Base-by-base conservation (phyloP, 1,284 basidiomycete species). In the Inonotus hispidus region DNA sequence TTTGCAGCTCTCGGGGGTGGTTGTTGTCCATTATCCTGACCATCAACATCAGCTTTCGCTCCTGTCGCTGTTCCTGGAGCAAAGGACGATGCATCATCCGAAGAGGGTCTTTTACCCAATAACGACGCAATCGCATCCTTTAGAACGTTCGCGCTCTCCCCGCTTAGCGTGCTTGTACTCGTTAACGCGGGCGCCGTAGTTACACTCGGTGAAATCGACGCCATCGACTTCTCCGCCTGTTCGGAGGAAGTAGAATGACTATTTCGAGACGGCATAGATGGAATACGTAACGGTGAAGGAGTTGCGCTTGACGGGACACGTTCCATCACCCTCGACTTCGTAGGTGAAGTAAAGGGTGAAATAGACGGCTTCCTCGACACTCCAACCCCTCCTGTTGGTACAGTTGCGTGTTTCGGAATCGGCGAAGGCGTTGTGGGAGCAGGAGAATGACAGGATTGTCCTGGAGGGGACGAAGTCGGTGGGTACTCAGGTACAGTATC, bases 41-140 rank as follows among this genome's bases (percentile, higher is more conserved):
- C 19, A 21, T 54, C 14, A 37, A n/a, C 23, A 10, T 27, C 23
- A 19, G 13, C 47, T 29, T 1, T 49, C 23, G 5, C 11, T 23
- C 16, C 79, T 68, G n/a, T 73, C 66, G 46, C 78, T 70, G 66
- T 79, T 85, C 38, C 74, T 75, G 53, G 68, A 70, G 64, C 63
- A 67, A 41, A 66, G 32, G 49, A 59, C 23, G 46, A 66, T 60
- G n/a, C 47, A 21, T 77, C 78, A 11, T 81, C 80, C 1, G 73
- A 71, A 35, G 77, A 73, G 27, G 76, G 75, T 14, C 86, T 75
- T 70, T 90, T 90, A 5, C 87, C 87, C 8, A 89, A 72, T 58
- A 88, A 69, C n/a, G 80, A 79, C 2, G 80, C 81, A 49, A 90
- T 80, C 63, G 81, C 85, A 61, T 85, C 83, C 62, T 86, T 81